Evolutionary conservation across 2,329 filamentous ascomycete species (phyloP), one percentile per base, ranked within the genome.

Genomic region (Leptographium wingfieldii): DNA sequence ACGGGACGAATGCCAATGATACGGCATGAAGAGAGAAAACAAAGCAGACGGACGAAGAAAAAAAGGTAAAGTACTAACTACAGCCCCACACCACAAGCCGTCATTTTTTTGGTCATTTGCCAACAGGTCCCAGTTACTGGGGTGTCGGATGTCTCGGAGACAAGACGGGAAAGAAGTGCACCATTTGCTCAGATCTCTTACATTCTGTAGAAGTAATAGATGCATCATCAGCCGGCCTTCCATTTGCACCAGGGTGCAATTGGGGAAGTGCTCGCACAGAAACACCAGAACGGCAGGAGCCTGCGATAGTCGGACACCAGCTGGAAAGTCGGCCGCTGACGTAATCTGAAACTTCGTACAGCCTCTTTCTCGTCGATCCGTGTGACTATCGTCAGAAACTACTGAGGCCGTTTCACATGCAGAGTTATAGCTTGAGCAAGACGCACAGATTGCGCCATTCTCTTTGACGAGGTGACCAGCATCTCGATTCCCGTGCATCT

Each of bases 111-210:
- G 38, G 12, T 22, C 10, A 5, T 25, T 25, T 33, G 55, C 55
- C 55, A 56, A 56, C 40, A 56, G 35, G 22, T 29, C 19, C 27
- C 29, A 56, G 25, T 31, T 22, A 27, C 55, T 31, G 40, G 40
- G 40, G 27, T 56, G 40, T 48, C 55, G 55, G 55, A 56, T 56
- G 55, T 56, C 55, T 27, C 55, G 55, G 55, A 43, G 55, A 31
- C 16, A 25, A 55, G 14, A 5, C 29, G 22, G 16, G 29, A 35
- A 12, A 5, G 51, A 11, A 43, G 14, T 27, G 51, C 51, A 29
- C 11, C 22, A 22, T 19, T 25, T 54, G 4, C n/a, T 9, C 22
- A 22, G 22, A 22, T 22, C 22, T 22, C 22, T 22, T 22, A 22
- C 22, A 22, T 22, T 22, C 22, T 22, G 22, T 22, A 22, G 22